Evolutionary conservation across 2,329 filamentous ascomycete genomes (phyloP).

Genomic region (Volutella citrinella): DNA sequence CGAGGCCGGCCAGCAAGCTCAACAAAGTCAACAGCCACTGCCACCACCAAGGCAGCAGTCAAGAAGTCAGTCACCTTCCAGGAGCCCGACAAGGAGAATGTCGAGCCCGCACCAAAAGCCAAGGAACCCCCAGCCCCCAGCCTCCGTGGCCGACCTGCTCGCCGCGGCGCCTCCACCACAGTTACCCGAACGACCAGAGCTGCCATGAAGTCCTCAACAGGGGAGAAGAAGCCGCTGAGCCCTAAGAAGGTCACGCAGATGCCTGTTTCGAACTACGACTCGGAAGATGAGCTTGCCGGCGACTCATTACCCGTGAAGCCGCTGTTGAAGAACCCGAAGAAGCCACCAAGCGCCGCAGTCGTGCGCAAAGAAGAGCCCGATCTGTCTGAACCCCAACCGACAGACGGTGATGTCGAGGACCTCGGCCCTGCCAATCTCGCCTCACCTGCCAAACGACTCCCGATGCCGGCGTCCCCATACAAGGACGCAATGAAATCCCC

Average conservation of each 20-base stretch:
- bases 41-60: constrained; percentile 39
- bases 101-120: constrained; percentile 39
- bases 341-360: constrained; percentile 34
- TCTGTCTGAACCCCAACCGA: constrained; percentile 12
- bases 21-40: constrained; percentile 30
- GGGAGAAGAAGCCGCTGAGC: constrained; percentile 53
- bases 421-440: too few species aligned
- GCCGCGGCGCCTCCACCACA: constrained; percentile 33
- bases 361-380: constrained; percentile 11
- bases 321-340: constrained; percentile 55
- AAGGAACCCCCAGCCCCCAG: constrained; percentile 35
- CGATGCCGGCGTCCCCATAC: constrained; percentile 48
- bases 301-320: constrained; percentile 50
- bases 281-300: constrained; percentile 59
- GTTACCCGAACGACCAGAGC: constrained; percentile 33
- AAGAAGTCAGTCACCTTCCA: constrained; percentile 65
- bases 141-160: constrained; percentile 42
- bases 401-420: too few species aligned
- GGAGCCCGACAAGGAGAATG: constrained; percentile 63
- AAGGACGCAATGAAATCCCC: constrained; percentile 57
- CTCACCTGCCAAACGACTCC: constrained; percentile 55
- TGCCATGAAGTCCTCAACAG: constrained; percentile 30
- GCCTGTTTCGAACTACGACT: constrained; percentile 44
- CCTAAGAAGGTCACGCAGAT: constrained; percentile 64
- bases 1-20: constrained; percentile 23